These are phyloP conservation scores for Alternaria infectoria DNA, from an alignment of 2,329 filamentous ascomycete genomes.

Conservation along the genomic window DNA sequence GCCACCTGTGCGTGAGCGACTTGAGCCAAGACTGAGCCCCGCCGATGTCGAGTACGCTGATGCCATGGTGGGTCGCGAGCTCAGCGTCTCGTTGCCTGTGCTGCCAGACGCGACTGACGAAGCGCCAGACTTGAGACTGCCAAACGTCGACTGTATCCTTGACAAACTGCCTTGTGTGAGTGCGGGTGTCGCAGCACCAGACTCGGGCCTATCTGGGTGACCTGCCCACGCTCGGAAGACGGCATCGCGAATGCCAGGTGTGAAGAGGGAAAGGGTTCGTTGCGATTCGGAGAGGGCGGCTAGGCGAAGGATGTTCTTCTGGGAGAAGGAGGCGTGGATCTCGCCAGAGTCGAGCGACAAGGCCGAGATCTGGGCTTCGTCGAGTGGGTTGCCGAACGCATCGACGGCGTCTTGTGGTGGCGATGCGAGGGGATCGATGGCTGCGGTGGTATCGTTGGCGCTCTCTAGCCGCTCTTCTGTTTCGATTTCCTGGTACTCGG, in stretches of 20 bases:
- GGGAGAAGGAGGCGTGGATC: slow-evolving; percentile 88
- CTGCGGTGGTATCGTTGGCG: slow-evolving; percentile 60
- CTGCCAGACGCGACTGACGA: slow-evolving; percentile 46
- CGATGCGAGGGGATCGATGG: slow-evolving; percentile 80
- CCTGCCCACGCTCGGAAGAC: slow-evolving; percentile 94
- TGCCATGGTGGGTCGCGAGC: slow-evolving; percentile 71
- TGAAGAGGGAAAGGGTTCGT: slow-evolving; percentile 87
- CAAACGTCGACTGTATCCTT: slow-evolving; percentile 53
- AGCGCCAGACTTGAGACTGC: slow-evolving; percentile 55
- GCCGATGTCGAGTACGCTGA: slow-evolving; percentile 64
- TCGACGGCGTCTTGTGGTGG: slow-evolving; percentile 84
- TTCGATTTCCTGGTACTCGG: slow-evolving; percentile 77
- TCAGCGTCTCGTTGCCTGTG: slow-evolving; percentile 57
- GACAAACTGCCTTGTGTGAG: slow-evolving; percentile 54
- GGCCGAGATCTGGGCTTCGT: slow-evolving; percentile 75
- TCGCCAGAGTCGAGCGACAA: slow-evolving; percentile 82
- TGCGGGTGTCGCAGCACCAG: slow-evolving; percentile 50
- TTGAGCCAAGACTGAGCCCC: slow-evolving; percentile 68
- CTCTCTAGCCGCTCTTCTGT: slow-evolving; percentile 59
- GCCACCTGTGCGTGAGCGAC: slow-evolving; percentile 64
- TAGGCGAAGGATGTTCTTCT: slow-evolving; percentile 87
- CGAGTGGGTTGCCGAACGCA: slow-evolving; percentile 76
- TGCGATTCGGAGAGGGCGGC: slow-evolving; percentile 86
- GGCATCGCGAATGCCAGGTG: slow-evolving; percentile 85
- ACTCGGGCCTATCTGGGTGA: slow-evolving; percentile 72